Percentiles rank a stretch among this genome's conserved stretches.
Evolutionary conservation across 2,329 filamentous ascomycete genomes (phyloP).

Genomic region (Pseudofabraea citricarpa): DNA sequence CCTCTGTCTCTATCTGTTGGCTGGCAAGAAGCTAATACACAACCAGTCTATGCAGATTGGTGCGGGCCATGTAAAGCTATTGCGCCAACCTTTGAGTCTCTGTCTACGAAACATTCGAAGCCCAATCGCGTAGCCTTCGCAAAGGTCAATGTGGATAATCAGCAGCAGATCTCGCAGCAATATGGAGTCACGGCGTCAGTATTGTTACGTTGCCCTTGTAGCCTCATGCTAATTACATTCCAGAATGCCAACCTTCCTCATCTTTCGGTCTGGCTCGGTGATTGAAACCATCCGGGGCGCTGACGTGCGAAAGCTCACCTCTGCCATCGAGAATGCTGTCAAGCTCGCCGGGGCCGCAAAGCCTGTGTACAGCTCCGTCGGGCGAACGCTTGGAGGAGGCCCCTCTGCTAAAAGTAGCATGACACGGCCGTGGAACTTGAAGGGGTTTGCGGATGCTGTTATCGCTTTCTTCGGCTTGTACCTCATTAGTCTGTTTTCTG

Average conservation of each 20-base stretch:
- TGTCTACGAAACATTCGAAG: conserved; percentile 74
- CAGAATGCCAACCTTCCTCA: conserved; percentile 87
- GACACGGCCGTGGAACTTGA: conserved; percentile 31
- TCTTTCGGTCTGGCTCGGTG: conserved; percentile 72
- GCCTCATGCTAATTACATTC: conserved; percentile 7
- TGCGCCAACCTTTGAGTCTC: conserved; percentile 80
- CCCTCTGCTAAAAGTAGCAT: conserved; percentile 23
- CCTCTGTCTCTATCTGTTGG: conserved; percentile 14
- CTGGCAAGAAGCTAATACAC: conserved; percentile 23
- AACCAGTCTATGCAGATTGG: conserved; percentile 87
- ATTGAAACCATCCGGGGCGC: conserved; percentile 78
- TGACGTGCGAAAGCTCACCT: conserved; percentile 69
- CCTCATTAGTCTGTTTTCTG: conserved; percentile 55
- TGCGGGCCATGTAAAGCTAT: conserved; percentile 93
- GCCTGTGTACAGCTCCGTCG: conserved; percentile 47
- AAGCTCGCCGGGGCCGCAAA: conserved; percentile 42
- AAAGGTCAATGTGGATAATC: conserved; percentile 86
- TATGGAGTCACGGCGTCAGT: conserved; percentile 73
- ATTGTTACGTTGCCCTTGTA: conserved; percentile 2
- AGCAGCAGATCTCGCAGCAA: conserved; percentile 69
- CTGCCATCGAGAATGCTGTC: conserved; percentile 68
- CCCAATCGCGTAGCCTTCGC: conserved; percentile 81
- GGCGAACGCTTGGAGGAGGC: conserved; percentile 51
- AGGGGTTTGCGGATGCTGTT: conserved; percentile 43
- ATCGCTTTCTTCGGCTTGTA: conserved; percentile 57